Evolutionary conservation across 768 basidiomycete species (phyloP), one percentile per base, ranked within the genome.

Genomic region (Panellus pusillus): DNA sequence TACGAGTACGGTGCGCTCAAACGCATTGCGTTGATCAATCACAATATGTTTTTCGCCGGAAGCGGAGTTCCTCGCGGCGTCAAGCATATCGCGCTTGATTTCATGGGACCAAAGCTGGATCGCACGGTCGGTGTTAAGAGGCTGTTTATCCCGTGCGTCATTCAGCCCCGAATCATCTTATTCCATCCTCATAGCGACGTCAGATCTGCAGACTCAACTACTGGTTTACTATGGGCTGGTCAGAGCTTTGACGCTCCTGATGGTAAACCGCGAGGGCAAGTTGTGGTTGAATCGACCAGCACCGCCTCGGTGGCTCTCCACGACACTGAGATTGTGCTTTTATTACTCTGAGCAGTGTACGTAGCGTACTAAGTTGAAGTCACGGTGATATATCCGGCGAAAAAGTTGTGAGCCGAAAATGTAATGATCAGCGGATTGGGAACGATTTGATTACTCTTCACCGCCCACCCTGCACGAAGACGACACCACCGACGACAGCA

Each of bases 11-110:
- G 64, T 15, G 36, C 15, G 1, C 65, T 77, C 45, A 62, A 47
- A 11, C 71, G 73, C 38, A 71, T 72, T 13, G 62, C 76, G 6
- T 73, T 81, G 60, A 67, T 79, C 60, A 79, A 77, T 63, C 64
- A 65, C 9, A 52, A 68, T 17, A 73, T 78, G 35, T 79, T 67
- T 52, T 58, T 72, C 17, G 39, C 57, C 4, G 57, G 37, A 14
- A 32, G 47, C 37, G 48, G 40, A n/a, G 40, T 18, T 9, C 27
- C 47, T 24, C 52, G 57, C 13, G 52, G 52, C 17, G 43, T 50
- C 11, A 53, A 46, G 24, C n/a, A 14, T 3, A 50, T 53, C 17
- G 14, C 52, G 31, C 48, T 54, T 11, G 39, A 39, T 38, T 17
- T 36, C 17, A 6, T 19, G n/a, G 55, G 44, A 27, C 38, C 27